Evolutionary conservation across 768 basidiomycete species (phyloP), one percentile per base, ranked within the genome.

Genomic region (Sarcomyxa edulis): DNA sequence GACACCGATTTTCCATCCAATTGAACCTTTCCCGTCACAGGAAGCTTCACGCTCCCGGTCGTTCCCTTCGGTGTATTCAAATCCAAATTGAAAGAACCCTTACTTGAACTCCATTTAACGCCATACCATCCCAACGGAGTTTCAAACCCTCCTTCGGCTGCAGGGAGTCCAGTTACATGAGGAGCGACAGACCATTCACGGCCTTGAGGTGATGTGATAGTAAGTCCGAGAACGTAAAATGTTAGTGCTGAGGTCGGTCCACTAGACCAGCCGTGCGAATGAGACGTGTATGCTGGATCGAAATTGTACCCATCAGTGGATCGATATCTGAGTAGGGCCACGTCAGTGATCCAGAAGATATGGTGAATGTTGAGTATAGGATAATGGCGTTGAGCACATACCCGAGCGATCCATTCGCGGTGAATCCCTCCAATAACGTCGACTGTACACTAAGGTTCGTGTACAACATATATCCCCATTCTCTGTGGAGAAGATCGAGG

Each of bases 401-500:
- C 74, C 58, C 58, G 6, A 79, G 54, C 8, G 76, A 77, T 0
- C 77, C 77, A 39, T 79, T 77, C 0, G 65, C 67, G 0, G 76
- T 76, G 46, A 72, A 74, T 3, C 77, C 77, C 53, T 80, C 77
- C 3, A 80, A 59, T 1, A 80, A 60, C 0, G 76, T 76, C 27
- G 72, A 74, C 42, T 77, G 68, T 0, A 78, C 76, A 5, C 69
- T 72, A 24, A 74, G 55, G 35, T 71, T 64, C 9, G 74, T 78
- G 50, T 68, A 68, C 3, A 80, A 57, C 57, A 78, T 77, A 55
- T 75, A 80, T 2, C 76, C 77, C 77, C 76, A 80, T 23, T 72
- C 72, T 11, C 73, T 54, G 8, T 64, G 60, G 9, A 78, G 57
- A 2, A 80, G 60, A 39, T 77, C 74, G 50, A 80, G 60, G 0